Evolutionary conservation across 768 basidiomycete genomes (phyloP).

Genomic region (Tephrocybe sp.): DNA sequence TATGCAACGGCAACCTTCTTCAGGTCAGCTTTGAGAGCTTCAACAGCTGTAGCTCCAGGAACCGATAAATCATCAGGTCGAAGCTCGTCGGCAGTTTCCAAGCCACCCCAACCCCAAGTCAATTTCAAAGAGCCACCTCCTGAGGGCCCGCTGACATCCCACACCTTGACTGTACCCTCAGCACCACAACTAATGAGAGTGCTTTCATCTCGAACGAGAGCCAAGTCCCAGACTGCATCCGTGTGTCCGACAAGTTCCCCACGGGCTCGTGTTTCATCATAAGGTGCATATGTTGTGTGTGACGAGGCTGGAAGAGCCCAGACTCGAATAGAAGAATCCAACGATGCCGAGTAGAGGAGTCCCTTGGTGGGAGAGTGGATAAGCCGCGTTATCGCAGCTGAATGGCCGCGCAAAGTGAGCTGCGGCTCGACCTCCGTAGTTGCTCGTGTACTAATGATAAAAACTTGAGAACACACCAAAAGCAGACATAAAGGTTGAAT

Average conservation of each 20-base stretch:
- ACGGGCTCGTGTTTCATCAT: conserved; percentile 74
- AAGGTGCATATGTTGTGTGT: conserved; percentile 89
- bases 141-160: conserved; percentile 77
- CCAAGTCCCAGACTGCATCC: conserved; percentile 95
- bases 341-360: conserved; percentile 84
- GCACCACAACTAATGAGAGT: conserved; percentile 88
- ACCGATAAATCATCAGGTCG: conserved; percentile 47
- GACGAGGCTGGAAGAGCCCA: conserved; percentile 78
- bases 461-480: conserved; percentile 16
- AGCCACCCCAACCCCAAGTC: conserved; percentile 78
- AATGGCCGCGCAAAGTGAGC: conserved; percentile 90
- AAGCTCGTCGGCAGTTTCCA: conserved; percentile 48
- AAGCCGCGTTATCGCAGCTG: conserved; percentile 84
- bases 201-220: conserved; percentile 77
- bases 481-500: conserved; percentile 9
- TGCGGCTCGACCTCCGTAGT: conserved; percentile 91
- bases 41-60: conserved; percentile 79
- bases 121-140: conserved; percentile 64
- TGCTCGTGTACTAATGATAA: conserved; percentile 51
- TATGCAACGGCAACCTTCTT: conserved; percentile 90
- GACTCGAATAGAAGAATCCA: conserved; percentile 90
- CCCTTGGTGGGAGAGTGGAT: conserved; percentile 75
- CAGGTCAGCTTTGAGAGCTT: conserved; percentile 77
- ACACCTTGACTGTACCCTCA: conserved; percentile 90
- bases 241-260: conserved; percentile 89